phyloP scores from a whole-genome alignment of 495 filamentous ascomycete species.

The Xylona heveae region DNA sequence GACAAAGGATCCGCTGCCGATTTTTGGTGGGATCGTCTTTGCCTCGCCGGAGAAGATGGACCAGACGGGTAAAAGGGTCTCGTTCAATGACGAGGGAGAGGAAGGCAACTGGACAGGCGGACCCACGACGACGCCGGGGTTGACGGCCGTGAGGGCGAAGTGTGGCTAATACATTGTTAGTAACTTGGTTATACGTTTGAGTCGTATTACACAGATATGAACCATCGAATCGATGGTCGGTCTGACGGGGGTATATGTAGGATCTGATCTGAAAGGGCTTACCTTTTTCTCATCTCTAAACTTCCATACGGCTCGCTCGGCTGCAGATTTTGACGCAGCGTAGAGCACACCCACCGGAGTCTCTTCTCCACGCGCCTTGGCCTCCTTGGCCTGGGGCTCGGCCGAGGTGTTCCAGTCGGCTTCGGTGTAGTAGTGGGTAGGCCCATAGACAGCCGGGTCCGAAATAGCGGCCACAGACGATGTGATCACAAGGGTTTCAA shows the following conservation, averaged over 20 bases:
- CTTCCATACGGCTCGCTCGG: slow-evolving; percentile 15
- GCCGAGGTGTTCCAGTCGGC: slow-evolving; percentile 18
- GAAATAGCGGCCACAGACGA: slow-evolving; percentile 9
- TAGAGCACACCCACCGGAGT: slow-evolving; percentile 10
- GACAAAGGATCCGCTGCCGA: slow-evolving; percentile 13
- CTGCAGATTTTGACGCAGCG: slow-evolving; percentile 19
- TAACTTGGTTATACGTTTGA: too few relatives aligned
- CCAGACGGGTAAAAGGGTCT: slow-evolving; percentile 8
- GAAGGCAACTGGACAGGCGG: slow-evolving; percentile 12
- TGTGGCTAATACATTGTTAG: background rate
- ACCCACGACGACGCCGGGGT: slow-evolving; percentile 5
- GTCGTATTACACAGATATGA: too few relatives aligned
- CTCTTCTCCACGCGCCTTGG: slow-evolving; percentile 8
- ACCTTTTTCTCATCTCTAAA: slow-evolving; percentile 9
- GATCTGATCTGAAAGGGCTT: background rate
- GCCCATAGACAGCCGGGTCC: slow-evolving; percentile 4
- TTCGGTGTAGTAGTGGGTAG: slow-evolving; percentile 16
- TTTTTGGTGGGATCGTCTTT: slow-evolving; percentile 6
- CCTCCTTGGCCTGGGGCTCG: slow-evolving; percentile 11
- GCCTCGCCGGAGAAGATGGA: slow-evolving; percentile 9
- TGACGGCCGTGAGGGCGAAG: background rate
- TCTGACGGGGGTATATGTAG: too few relatives aligned
- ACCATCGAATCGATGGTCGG: too few relatives aligned
- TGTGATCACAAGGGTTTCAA: slow-evolving; percentile 10
- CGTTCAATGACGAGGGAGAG: slow-evolving; percentile 6